Evolutionary conservation across 345 rosid genomes (phyloP), one percentile per base, ranked within the genome.

Genomic region (Capsella bursapastoris): DNA sequence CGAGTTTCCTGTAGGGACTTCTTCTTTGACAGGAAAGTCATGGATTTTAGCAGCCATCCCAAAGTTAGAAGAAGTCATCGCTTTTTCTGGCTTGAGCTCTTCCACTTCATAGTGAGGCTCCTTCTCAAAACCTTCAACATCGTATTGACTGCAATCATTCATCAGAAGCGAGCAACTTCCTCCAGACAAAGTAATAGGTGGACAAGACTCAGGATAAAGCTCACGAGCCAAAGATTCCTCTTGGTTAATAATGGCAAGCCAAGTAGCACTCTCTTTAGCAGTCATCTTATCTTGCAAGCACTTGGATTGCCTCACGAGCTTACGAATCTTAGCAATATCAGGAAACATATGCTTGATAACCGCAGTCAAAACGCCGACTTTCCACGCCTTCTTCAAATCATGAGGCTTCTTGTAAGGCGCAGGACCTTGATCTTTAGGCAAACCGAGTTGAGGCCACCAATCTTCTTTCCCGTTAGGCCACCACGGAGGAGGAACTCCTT

Each of bases 281-380:
- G 99, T 95, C 98, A 95, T 95, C 86, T 95, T 95, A 84, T 95
- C 99, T 83, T 95, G 99, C 77, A 95, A 84, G 81, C 99, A 95
- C 70, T 95, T 95, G 13, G 98, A 92, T 59, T 89, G 94, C 67
- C 97, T 92, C 10, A 95, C 87, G 25, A 89, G 99, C 82, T 83
- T 92, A 78, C 90, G 84, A 57, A 95, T 95, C 87, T 95, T 95
- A 6, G 96, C 91, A 70, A 90, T 85, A 78, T 95, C 91, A 1
- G 99, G 98, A 8, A 96, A 89, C 97, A 95, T 95, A 69, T 95
- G 99, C 85, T 92, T 95, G 77, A 95, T 95, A 14, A 95, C 99
- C 5, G 98, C 92, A 32, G 97, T 95, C 67, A 95, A 80, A n/a
- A 95, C 98, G 3, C 98, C 98, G 0, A 95, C 97, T 82, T 95